phyloP scores from a whole-genome alignment of 805 yeast species.

The Sungouiella thailandica region DNA sequence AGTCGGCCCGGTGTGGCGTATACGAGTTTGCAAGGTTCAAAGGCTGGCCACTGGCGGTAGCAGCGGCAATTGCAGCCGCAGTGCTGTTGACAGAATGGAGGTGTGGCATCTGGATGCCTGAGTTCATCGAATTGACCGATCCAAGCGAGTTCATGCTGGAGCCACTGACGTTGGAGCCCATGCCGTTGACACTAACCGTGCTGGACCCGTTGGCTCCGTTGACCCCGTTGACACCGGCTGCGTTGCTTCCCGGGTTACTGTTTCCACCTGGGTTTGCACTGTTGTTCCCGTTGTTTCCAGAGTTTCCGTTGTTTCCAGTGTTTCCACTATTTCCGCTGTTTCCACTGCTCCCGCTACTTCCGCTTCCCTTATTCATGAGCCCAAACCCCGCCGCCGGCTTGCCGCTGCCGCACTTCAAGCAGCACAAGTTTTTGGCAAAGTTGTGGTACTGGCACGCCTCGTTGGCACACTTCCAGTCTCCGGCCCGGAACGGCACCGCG shows the following conservation, averaged over 20 bases:
- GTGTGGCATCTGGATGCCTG: too few relatives aligned
- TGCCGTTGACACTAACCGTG: too few relatives aligned
- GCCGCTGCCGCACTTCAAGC: slow-evolving; percentile 85
- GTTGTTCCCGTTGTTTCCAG: background rate
- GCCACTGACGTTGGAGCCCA: too few relatives aligned
- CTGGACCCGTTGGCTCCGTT: slow-evolving; percentile 5
- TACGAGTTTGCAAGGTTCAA: slow-evolving; percentile 30
- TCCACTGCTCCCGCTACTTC: slow-evolving; percentile 11
- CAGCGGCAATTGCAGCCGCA: slow-evolving; percentile 45
- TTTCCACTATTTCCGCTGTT: background rate
- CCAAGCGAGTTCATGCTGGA: too few relatives aligned
- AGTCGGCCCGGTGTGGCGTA: slow-evolving; percentile 21
- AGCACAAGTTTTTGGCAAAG: slow-evolving; percentile 83
- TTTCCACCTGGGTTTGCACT: slow-evolving; percentile 6
- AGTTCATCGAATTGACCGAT: too few relatives aligned
- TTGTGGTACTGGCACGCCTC: slow-evolving; percentile 83
- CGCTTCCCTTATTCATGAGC: too few relatives aligned
- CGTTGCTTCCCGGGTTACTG: slow-evolving; percentile 3
- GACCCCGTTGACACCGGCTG: slow-evolving; percentile 1
- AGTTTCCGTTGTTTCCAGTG: slow-evolving; percentile 2
- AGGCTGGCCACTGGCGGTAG: slow-evolving; percentile 44
- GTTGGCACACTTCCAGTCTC: slow-evolving; percentile 89
- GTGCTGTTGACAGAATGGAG: slow-evolving; percentile 36
- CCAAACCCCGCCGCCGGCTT: slow-evolving; percentile 38
- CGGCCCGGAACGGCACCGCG: slow-evolving; percentile 91